Evolutionary conservation across 2,329 filamentous ascomycete genomes (phyloP).

Genomic region (Dothistroma septosporum): DNA sequence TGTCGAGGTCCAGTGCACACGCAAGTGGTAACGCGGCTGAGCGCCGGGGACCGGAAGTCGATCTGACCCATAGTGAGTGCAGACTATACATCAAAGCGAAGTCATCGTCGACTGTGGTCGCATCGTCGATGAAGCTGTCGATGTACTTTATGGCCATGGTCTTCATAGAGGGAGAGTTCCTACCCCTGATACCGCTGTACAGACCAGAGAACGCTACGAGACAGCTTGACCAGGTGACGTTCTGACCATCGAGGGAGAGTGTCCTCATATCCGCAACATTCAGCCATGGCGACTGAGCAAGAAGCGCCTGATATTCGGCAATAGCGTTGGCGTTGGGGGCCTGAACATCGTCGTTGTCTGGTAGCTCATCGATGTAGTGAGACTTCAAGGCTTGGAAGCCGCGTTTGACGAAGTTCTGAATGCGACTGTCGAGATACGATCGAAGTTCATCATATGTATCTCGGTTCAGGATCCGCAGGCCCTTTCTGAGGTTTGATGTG

Average conservation of each 20-base stretch:
- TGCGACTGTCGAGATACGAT: background rate
- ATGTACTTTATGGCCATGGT: background rate
- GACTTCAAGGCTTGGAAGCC: background rate
- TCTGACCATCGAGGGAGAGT: background rate
- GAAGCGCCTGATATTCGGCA: background rate
- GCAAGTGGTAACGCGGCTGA: background rate
- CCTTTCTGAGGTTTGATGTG: background rate
- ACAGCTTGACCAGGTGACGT: background rate
- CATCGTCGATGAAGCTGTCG: background rate
- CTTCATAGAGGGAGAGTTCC: background rate
- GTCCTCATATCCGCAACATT: background rate
- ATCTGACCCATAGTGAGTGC: background rate
- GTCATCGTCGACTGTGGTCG: background rate
- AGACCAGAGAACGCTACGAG: background rate
- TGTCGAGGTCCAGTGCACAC: background rate
- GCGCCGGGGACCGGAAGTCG: background rate
- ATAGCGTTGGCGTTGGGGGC: background rate
- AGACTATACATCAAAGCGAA: background rate
- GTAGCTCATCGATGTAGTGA: background rate
- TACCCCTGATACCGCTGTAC: background rate
- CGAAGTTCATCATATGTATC: background rate
- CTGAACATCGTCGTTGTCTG: background rate
- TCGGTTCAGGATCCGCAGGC: background rate
- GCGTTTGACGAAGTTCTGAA: background rate
- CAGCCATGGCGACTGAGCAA: background rate